A percentile compares a stretch with the other conserved stretches of the same genome.
Conservation (phyloP, 1,284 basidiomycete species). For the Meira nashicola region DNA sequence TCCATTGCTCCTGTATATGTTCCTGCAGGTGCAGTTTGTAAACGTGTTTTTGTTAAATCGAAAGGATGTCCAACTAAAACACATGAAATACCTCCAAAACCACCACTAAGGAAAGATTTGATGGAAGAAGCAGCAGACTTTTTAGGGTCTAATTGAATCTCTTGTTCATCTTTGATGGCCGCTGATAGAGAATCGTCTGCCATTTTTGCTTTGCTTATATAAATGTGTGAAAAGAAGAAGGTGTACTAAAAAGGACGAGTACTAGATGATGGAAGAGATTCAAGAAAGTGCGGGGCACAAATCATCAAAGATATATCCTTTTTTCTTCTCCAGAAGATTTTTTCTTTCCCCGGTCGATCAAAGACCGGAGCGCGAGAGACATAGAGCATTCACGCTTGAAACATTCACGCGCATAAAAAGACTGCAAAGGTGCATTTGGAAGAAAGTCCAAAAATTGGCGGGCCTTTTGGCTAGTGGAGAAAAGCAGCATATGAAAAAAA, state of each 20-base stretch:
- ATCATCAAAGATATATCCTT: neutral
- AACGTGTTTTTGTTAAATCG: constrained; percentile 84
- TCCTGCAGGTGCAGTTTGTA: constrained; percentile 88
- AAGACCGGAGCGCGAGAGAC: no score
- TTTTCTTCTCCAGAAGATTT: no score
- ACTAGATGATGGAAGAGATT: neutral
- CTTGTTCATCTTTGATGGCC: constrained; percentile 15
- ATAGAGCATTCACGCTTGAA: no score
- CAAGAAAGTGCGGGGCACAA: neutral
- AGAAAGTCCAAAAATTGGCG: no score
- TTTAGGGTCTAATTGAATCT: constrained; percentile 34
- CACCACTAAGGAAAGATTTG: constrained; percentile 61
- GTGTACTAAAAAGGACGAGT: neutral
- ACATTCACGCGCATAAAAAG: no score
- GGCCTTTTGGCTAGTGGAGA: no score
- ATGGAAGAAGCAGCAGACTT: constrained; percentile 41
- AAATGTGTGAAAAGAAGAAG: neutral
- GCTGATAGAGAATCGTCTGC: constrained; percentile 14
- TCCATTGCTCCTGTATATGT: constrained; percentile 88
- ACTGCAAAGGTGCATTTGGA: no score
- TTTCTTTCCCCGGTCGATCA: no score
- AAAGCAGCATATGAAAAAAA: no score
- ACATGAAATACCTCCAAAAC: constrained; percentile 79
- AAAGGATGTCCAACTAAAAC: constrained; percentile 95
- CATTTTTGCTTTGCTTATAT: neutral